Percentiles rank a stretch among this genome's conserved stretches.
phyloP scores from a whole-genome alignment of 805 yeast species.

The Hanseniaspora hatyaiensis region DNA sequence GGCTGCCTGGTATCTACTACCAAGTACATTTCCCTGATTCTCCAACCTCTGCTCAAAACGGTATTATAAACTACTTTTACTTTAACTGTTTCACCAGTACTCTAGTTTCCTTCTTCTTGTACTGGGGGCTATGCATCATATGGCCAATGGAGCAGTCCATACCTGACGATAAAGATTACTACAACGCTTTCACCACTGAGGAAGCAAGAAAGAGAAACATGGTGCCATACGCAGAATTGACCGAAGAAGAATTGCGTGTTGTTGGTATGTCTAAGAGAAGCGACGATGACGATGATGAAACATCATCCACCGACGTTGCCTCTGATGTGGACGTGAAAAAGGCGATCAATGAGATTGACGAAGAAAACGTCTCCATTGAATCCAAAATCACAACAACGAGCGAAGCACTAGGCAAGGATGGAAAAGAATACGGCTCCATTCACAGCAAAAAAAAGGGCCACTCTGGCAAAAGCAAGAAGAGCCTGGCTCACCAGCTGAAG shows the following conservation, averaged over 20 bases:
- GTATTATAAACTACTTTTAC: constrained; percentile 35
- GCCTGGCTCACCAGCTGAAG: neutral
- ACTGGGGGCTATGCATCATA: constrained; percentile 29
- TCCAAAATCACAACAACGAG: neutral
- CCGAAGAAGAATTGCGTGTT: constrained; percentile 16
- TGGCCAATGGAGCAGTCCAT: constrained; percentile 31
- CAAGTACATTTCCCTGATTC: constrained; percentile 27
- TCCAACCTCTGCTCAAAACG: constrained; percentile 21
- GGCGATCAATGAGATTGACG: neutral
- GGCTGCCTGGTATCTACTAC: constrained; percentile 39
- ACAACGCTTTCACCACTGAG: constrained; percentile 31
- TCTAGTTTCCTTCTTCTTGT: constrained; percentile 31
- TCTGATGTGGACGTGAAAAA: neutral
- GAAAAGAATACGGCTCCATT: neutral
- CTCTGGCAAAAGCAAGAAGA: neutral
- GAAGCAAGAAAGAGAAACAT: constrained; percentile 28
- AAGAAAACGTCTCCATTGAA: neutral
- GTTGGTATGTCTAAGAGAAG: constrained; percentile 15
- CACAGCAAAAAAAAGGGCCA: neutral
- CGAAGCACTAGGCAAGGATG: neutral
- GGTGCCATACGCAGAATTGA: constrained; percentile 28
- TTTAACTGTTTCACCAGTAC: constrained; percentile 38
- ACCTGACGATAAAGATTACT: constrained; percentile 34
- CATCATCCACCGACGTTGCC: constrained; percentile 6
- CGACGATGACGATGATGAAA: constrained; percentile 5